phyloP scores from a whole-genome alignment of 192 early-diverging fungal species.

The Mortierella antarctica region DNA sequence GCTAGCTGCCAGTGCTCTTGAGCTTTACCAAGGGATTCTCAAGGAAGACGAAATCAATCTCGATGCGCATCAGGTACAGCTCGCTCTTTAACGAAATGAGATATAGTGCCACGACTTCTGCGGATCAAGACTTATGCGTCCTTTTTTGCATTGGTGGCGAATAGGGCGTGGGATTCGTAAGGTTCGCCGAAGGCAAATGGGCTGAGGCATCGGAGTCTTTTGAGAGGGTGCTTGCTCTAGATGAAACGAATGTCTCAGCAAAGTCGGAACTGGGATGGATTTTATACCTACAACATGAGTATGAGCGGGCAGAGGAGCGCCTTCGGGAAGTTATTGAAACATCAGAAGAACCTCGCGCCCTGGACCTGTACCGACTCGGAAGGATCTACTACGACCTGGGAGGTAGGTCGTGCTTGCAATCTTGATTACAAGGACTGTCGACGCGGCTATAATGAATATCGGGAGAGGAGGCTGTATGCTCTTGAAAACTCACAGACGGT shows the following conservation, averaged over 20 bases:
- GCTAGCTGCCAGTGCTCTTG: slow-evolving; percentile 64
- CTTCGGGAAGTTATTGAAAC: slow-evolving; percentile 66
- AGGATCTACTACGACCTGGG: slow-evolving; percentile 81
- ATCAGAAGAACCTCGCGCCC: slow-evolving; percentile 55
- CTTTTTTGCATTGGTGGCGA: background rate
- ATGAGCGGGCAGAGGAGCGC: slow-evolving; percentile 62
- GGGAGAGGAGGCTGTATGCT: no score
- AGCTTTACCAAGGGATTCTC: slow-evolving; percentile 66
- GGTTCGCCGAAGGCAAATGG: slow-evolving; percentile 59
- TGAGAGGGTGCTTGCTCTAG: slow-evolving; percentile 59
- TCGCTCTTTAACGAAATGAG: background rate
- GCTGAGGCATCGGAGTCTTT: slow-evolving; percentile 71
- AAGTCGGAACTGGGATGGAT: slow-evolving; percentile 79
- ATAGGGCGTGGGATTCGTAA: slow-evolving; percentile 69
- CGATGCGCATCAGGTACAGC: slow-evolving; percentile 57
- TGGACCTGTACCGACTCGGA: slow-evolving; percentile 75
- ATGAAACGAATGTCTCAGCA: slow-evolving; percentile 60
- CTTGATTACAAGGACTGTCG: background rate
- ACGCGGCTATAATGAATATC: background rate
- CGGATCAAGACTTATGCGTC: background rate
- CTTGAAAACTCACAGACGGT: no score
- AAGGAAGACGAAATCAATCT: slow-evolving; percentile 53
- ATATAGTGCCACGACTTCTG: background rate
- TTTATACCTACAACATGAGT: slow-evolving; percentile 61
- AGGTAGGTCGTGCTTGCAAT: slow-evolving; percentile 52